These are phyloP conservation scores for Eremothecium cymbalariae DNA, from an alignment of 1,139 yeast species.

Conservation along the genomic window DNA sequence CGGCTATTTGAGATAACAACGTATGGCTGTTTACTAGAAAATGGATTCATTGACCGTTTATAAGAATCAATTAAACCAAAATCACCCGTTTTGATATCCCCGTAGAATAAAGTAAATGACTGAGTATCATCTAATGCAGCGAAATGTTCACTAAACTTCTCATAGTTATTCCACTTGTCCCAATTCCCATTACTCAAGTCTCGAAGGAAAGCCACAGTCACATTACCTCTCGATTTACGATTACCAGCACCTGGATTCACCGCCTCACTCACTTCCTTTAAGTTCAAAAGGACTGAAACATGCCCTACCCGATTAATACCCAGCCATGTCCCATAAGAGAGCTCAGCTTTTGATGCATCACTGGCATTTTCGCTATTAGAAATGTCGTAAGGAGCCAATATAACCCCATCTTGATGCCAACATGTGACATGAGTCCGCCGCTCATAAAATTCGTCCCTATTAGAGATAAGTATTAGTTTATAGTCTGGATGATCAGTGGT, in stretches of 20 bases:
- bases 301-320: conserved; percentile 60
- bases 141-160: conserved; percentile 21
- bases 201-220: conserved; percentile 54
- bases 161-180: conserved; percentile 39
- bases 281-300: conserved; percentile 70
- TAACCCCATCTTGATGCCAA: conserved; percentile 37
- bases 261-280: conserved; percentile 37
- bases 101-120: conserved; percentile 78
- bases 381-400: conserved; percentile 69
- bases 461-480: conserved; percentile 66
- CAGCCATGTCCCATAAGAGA: conserved; percentile 78
- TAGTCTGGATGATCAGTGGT: conserved; percentile 55
- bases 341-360: conserved; percentile 30
- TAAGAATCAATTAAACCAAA: conserved; percentile 27
- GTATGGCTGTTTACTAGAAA: conserved; percentile 37
- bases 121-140: conserved; percentile 47
- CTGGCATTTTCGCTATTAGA: conserved; percentile 31
- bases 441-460: conserved; percentile 74
- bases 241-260: conserved; percentile 20
- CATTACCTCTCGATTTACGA: conserved; percentile 58
- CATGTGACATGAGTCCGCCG: conserved; percentile 64
- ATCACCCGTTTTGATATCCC: conserved; percentile 41
- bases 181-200: conserved; percentile 24
- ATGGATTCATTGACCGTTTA: conserved; percentile 36
- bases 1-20: conserved; percentile 32